Conservation (phyloP, 2,329 filamentous ascomycete species). For the Hortaea werneckii region DNA sequence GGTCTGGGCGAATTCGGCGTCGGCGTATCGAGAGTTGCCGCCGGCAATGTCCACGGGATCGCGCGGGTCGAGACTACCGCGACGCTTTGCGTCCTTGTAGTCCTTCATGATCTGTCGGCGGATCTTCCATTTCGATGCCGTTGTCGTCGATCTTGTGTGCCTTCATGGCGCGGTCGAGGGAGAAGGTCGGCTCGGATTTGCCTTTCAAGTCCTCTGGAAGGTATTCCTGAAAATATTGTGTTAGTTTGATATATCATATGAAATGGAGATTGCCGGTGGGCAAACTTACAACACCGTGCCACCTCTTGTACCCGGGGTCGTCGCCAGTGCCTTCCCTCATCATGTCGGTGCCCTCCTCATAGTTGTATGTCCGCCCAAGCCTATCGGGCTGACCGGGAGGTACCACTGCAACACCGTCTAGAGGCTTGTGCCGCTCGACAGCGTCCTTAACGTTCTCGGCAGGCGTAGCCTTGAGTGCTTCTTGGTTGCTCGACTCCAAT, state of each 20-base stretch:
- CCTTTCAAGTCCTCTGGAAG: constrained; percentile 69
- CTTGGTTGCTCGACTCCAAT: constrained; percentile 59
- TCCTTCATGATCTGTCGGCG: constrained; percentile 28
- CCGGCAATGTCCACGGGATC: constrained; percentile 25
- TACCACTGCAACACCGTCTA: constrained; percentile 70
- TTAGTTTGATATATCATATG: constrained; percentile 1
- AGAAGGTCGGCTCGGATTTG: constrained; percentile 68
- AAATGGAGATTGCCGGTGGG: background rate
- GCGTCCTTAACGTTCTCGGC: constrained; percentile 66
- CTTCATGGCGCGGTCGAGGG: constrained; percentile 58
- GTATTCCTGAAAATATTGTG: constrained; percentile 40
- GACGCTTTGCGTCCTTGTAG: constrained; percentile 23
- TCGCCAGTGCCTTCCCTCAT: constrained; percentile 60
- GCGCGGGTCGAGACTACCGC: constrained; percentile 17
- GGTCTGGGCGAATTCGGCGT: constrained; percentile 15
- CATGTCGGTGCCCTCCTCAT: constrained; percentile 77
- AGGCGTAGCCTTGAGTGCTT: constrained; percentile 73
- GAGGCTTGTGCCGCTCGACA: constrained; percentile 60
- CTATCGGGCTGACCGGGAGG: constrained; percentile 62
- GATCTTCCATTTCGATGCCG: constrained; percentile 37
- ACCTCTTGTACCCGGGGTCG: constrained; percentile 70
- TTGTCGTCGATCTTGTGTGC: constrained; percentile 40
- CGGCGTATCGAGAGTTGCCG: constrained; percentile 22
- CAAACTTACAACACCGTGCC: constrained; percentile 56
- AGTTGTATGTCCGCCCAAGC: constrained; percentile 61